phyloP scores from a whole-genome alignment of 2,329 filamentous ascomycete genomes.

The Lachnellula hyalina region DNA sequence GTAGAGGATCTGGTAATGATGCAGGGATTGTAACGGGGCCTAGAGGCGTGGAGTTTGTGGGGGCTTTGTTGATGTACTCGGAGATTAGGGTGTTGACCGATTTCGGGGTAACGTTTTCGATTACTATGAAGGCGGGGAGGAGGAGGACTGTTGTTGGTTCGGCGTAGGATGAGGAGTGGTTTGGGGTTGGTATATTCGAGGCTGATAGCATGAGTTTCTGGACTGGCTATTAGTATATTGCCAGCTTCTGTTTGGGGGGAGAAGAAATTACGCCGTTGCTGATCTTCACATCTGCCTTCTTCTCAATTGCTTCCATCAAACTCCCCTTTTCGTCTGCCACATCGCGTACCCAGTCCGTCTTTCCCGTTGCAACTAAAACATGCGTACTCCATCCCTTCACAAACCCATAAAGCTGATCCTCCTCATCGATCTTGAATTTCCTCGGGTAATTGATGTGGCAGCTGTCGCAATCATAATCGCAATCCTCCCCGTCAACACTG shows the following conservation, averaged over 20 bases:
- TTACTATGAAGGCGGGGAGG: slow-evolving; percentile 75
- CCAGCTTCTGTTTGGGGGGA: slow-evolving; percentile 14
- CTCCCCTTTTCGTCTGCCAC: slow-evolving; percentile 83
- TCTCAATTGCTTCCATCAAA: slow-evolving; percentile 70
- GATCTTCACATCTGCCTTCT: slow-evolving; percentile 50
- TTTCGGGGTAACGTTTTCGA: slow-evolving; percentile 77
- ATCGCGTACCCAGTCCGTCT: slow-evolving; percentile 89
- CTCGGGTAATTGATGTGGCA: slow-evolving; percentile 76
- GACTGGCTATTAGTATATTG: slow-evolving; percentile 2
- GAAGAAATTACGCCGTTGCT: slow-evolving; percentile 57
- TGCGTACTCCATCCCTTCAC: slow-evolving; percentile 88
- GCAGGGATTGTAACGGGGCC: slow-evolving; percentile 56
- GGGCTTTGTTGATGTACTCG: slow-evolving; percentile 62
- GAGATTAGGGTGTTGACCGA: slow-evolving; percentile 67
- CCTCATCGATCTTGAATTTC: slow-evolving; percentile 66
- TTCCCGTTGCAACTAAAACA: slow-evolving; percentile 87
- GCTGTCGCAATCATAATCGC: slow-evolving; percentile 76
- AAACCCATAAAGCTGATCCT: slow-evolving; percentile 76
- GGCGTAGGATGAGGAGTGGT: slow-evolving; percentile 55
- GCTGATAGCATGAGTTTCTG: slow-evolving; percentile 86
- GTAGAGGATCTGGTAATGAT: slow-evolving; percentile 29
- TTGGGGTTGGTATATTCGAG: slow-evolving; percentile 80
- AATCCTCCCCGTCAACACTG: slow-evolving; percentile 81
- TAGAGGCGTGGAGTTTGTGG: slow-evolving; percentile 61
- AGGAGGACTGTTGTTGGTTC: slow-evolving; percentile 75